Base-by-base conservation (phyloP, 140 eudicot genomes). In the Flaveria floridana region DNA sequence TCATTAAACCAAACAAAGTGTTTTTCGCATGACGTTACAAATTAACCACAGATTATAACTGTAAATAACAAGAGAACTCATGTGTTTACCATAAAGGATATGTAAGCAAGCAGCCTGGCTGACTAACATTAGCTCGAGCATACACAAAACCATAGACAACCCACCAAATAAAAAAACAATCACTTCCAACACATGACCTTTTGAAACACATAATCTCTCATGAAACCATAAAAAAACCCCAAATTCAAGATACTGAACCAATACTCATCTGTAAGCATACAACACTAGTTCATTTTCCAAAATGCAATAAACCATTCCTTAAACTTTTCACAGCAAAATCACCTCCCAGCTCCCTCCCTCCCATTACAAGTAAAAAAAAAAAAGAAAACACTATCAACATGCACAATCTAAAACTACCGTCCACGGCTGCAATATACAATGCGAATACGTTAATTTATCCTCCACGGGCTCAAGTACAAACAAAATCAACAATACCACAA, bases 391-490 rank as follows among this genome's bases (percentile, higher is more conserved):
- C 26, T 23, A 42, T 79, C 16, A 73, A 34, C 58, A 55, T 63
- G 44, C 28, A 26, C 74, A 66, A 74, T 65, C 39, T 34, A 34
- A 34, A 34, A 34, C 39, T 5, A 34, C 39, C 39, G 39, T 5
- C 39, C 39, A 34, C 39, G 7, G 39, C 7, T 34, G 41, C 41
- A 34, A 34, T 34, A 34, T 6, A 34, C 41, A 34, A 34, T 34
- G 34, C 4, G 53, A 6, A 75, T 0, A 19, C 64, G 51, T 74
- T 23, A 23, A 26, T 47, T 4, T 8, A 59, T 58, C 39, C 77
- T 51, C 15, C 69, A 20, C 21, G 16, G 57, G 59, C 8, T 73
- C 67, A 6, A 42, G 7, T 42, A 61, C 75, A 68, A 76, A 5
- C 48, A 11, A 55, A 26, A 46, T 41, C 70, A 65, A 65, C 67